Conservation (phyloP, 176 grass and related monocot species). For the Paspalum vaginatum region DNA sequence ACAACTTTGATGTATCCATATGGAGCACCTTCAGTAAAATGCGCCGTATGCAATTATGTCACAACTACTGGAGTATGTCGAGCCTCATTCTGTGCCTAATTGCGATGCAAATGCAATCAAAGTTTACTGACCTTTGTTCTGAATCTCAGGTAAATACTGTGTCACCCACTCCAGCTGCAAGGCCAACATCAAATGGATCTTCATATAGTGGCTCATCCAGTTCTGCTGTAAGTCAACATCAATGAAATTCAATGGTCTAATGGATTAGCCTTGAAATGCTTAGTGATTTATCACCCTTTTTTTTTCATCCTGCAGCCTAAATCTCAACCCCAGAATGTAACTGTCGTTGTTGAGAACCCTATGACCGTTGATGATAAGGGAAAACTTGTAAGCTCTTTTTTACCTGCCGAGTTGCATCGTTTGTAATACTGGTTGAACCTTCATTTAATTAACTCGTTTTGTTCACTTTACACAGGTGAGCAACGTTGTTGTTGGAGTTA, state of each 20-base stretch:
- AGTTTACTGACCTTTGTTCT: constrained; percentile 37
- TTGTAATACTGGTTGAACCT: neutral
- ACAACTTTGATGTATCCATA: constrained; percentile 91
- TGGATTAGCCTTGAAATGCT: constrained; percentile 24
- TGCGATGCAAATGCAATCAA: constrained; percentile 11
- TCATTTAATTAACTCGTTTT: neutral
- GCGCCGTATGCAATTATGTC: constrained; percentile 81
- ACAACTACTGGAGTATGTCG: constrained; percentile 67
- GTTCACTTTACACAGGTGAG: constrained; percentile 66
- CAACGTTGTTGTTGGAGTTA: constrained; percentile 92
- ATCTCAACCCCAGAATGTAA: constrained; percentile 68
- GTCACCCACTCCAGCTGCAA: constrained; percentile 31
- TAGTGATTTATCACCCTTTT: constrained; percentile 34
- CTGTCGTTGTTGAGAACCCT: constrained; percentile 95
- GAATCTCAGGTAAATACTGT: constrained; percentile 54
- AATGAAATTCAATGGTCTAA: constrained; percentile 8
- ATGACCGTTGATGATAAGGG: constrained; percentile 88
- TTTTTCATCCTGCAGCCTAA: constrained; percentile 56
- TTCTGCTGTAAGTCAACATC: constrained; percentile 62
- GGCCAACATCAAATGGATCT: constrained; percentile 45
- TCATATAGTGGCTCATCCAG: constrained; percentile 55
- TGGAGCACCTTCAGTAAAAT: constrained; percentile 90
- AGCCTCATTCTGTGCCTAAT: neutral
- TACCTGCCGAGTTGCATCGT: neutral
- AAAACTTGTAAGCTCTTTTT: constrained; percentile 73